These are phyloP conservation scores for Umbilicus rupestris DNA, from an alignment of 164 flowering plant species.

Conservation along the genomic window DNA sequence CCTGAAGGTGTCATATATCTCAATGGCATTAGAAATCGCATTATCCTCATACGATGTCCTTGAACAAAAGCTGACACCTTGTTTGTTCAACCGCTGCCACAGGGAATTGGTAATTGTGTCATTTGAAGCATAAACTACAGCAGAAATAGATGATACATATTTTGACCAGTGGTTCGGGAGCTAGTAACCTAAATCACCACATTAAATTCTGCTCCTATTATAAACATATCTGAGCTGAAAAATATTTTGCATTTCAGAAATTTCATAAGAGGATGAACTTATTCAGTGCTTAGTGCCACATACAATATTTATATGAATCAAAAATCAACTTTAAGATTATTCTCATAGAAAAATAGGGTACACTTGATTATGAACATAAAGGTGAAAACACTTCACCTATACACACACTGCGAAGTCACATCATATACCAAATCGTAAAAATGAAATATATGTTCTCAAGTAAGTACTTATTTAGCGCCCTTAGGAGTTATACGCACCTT, in stretches of 20 bases:
- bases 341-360: too few species aligned
- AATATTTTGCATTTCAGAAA: background rate
- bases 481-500: too few species aligned
- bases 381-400: background rate
- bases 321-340: too few species aligned
- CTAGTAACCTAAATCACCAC: background rate
- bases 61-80: conserved; percentile 61
- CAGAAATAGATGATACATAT: background rate
- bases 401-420: too few species aligned
- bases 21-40: conserved; percentile 66
- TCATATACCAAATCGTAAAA: too few species aligned
- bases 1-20: conserved; percentile 53
- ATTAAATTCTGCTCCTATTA: background rate
- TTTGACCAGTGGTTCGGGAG: background rate
- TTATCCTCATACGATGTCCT: conserved; percentile 52
- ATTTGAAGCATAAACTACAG: background rate
- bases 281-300: too few species aligned
- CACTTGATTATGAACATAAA: too few species aligned
- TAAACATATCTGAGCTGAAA: too few species aligned
- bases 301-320: too few species aligned
- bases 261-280: too few species aligned
- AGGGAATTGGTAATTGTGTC: conserved; percentile 2
- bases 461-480: too few species aligned
- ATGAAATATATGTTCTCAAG: too few species aligned
- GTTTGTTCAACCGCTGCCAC: conserved; percentile 42